Evolutionary conservation across 257 asterid genomes (phyloP), one percentile per base, ranked within the genome.

Genomic region (Phtheirospermum japonicum): DNA sequence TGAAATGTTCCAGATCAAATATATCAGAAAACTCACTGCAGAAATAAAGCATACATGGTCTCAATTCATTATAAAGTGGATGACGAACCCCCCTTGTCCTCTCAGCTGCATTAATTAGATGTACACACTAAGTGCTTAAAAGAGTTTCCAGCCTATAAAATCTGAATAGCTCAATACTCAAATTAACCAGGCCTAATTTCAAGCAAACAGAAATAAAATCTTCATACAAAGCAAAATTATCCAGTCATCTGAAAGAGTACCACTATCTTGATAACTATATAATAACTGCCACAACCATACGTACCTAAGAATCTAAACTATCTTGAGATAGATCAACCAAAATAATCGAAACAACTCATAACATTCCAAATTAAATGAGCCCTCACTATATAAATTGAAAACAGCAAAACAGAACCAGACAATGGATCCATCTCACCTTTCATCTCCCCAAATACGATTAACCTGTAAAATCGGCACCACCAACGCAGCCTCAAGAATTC

Each of bases 1-100:
- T 82, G 74, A 85, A 85, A 76, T 85, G 89, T 40, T 85, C 89
- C 74, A 78, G 71, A 57, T 85, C 88, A 14, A 84, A 84, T 64
- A 84, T 77, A 60, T 84, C 89, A 0, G 83, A 76, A 54, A 85
- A 85, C 61, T 82, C 93, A 72, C 93, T 85, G 82, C 80, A 68
- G 53, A 36, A 72, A n/a, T 7, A 7, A 49, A 49, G 17, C 30
- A 14, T 5, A 10, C 16, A 42, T 4, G 16, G 48, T 42, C 6
- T 42, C 4, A 40, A 40, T 9, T 9, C 48, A 11, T 8, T 9
- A 40, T 40, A 36, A 6, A 9, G 11, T 36, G 4, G 28, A 23
- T 3, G 3, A 23, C 28, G 9, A 40, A 12, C n/a, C 48, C n/a
- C 48, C 48, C 48, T 40, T 1, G 9, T 40, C 48, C 4, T 10